Conservation (phyloP, 306 rosid genomes). For the Sphenostylis stenocarpa region DNA sequence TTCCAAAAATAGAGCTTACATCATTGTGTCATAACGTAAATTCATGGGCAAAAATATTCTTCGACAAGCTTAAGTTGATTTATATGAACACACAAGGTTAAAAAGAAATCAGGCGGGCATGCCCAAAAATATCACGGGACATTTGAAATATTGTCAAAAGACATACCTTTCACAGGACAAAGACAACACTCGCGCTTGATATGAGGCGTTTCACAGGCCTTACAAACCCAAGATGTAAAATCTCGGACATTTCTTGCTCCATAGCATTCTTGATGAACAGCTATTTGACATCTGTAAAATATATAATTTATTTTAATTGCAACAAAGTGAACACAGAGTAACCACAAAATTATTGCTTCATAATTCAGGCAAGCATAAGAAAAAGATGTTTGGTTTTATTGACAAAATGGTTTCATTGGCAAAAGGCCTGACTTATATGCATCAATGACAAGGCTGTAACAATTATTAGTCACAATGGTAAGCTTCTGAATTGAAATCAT, state of each 20-base stretch:
- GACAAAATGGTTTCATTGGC: not conserved
- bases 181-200: constrained; percentile 95
- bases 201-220: constrained; percentile 90
- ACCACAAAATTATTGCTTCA: constrained; percentile 20
- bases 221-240: constrained; percentile 98
- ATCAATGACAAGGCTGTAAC: not conserved
- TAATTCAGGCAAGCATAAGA: constrained; percentile 18
- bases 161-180: constrained; percentile 92
- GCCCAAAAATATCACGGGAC: not conserved
- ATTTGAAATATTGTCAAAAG: constrained; percentile 29
- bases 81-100: constrained; percentile 9
- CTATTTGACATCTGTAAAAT: constrained; percentile 87
- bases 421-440: not conserved
- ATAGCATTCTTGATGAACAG: constrained; percentile 99
- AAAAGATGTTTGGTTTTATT: constrained; percentile 1
- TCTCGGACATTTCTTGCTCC: constrained; percentile 94
- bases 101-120: not conserved
- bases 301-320: constrained; percentile 27
- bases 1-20: not conserved
- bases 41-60: not conserved
- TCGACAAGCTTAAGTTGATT: constrained; percentile 1
- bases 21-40: not conserved
- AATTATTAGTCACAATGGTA: constrained; percentile 15
- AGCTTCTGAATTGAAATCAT: constrained; percentile 5
- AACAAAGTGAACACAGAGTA: constrained; percentile 18